phyloP scores from a whole-genome alignment of 768 basidiomycete species.

The Auricularia sp. region DNA sequence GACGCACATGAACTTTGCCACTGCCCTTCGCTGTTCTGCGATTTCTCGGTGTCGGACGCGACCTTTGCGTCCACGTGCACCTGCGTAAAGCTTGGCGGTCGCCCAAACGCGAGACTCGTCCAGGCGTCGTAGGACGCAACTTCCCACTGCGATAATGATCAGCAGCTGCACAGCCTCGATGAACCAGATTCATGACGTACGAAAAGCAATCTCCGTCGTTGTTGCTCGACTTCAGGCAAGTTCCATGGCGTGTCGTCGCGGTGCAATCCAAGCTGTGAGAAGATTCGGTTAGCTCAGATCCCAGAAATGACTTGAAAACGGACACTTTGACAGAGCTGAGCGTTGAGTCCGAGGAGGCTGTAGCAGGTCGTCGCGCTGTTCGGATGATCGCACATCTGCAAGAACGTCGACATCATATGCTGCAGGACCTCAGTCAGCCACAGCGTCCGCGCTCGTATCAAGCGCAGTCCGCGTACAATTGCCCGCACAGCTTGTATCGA shows the following conservation, averaged over 20 bases:
- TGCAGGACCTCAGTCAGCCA: not conserved
- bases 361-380: not conserved
- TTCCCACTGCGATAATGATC: not conserved
- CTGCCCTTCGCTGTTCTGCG: slow-evolving; percentile 35
- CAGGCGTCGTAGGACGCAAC: not conserved
- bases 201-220: not conserved
- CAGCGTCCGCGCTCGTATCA: not conserved
- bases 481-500: not conserved
- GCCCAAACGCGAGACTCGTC: slow-evolving; percentile 44
- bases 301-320: not conserved
- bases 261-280: not conserved
- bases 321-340: not conserved
- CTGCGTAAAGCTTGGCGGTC: slow-evolving; percentile 58
- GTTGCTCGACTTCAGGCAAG: not conserved
- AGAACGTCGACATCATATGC: not conserved
- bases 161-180: not conserved
- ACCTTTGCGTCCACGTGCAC: slow-evolving; percentile 60
- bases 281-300: not conserved
- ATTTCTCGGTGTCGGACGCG: slow-evolving; percentile 41
- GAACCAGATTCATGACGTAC: not conserved
- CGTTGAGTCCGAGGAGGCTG: not conserved
- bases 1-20: slow-evolving; percentile 39
- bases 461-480: not conserved
- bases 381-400: not conserved
- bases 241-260: not conserved